Conservation (phyloP, 164 flowering plant species). For the Paratinospora sagittata region DNA sequence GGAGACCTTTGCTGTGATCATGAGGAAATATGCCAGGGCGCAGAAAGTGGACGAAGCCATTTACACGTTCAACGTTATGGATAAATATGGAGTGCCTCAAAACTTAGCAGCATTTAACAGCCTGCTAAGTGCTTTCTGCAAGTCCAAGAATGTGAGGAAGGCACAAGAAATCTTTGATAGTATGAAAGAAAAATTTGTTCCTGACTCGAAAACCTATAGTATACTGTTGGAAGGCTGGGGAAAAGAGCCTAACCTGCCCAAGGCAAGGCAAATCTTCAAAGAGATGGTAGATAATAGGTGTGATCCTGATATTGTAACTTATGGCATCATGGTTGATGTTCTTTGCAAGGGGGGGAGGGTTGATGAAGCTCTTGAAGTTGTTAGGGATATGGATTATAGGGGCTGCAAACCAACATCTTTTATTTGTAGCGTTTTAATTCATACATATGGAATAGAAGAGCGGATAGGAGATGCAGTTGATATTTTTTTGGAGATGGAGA, state of each 20-base stretch:
- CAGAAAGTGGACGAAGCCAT: conserved; percentile 76
- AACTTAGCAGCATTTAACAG: conserved; percentile 81
- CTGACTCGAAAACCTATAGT: conserved; percentile 78
- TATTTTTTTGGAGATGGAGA: conserved; percentile 78
- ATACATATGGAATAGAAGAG: conserved; percentile 71
- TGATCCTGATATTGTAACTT: conserved; percentile 80
- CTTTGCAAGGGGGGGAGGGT: conserved; percentile 85
- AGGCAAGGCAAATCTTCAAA: conserved; percentile 63
- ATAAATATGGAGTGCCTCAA: conserved; percentile 50
- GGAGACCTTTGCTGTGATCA: conserved; percentile 80
- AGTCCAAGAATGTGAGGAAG: conserved; percentile 79
- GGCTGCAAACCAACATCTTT: conserved; percentile 66
- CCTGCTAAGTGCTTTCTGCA: conserved; percentile 71
- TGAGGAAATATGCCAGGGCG: conserved; percentile 75
- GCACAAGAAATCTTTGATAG: conserved; percentile 84
- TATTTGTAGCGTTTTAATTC: conserved; percentile 74
- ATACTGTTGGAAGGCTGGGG: conserved; percentile 91
- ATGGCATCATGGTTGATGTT: conserved; percentile 82
- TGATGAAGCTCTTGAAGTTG: conserved; percentile 58
- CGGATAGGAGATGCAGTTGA: conserved; percentile 79
- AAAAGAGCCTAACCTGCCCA: conserved; percentile 65
- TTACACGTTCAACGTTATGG: conserved; percentile 82
- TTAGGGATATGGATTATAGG: conserved; percentile 49
- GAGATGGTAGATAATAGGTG: conserved; percentile 68
- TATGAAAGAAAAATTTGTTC: conserved; percentile 51